Percentiles rank a stretch among this genome's conserved stretches.
Evolutionary conservation across 202 grass and related monocot species (phyloP).

Genomic region (Tripidium arundinaceum): DNA sequence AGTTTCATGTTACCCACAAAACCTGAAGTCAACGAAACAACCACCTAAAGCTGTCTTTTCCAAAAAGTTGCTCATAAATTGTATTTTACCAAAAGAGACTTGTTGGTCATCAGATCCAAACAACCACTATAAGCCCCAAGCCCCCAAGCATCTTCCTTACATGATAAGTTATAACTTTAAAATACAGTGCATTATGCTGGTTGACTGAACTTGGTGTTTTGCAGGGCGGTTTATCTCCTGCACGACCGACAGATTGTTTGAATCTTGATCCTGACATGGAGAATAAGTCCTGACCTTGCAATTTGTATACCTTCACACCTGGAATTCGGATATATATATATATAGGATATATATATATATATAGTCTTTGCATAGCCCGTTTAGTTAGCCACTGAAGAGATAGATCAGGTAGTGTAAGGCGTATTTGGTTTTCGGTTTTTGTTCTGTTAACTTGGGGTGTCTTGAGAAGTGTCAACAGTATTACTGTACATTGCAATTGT

Average conservation of each 20-base stretch:
- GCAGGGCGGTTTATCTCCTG: conserved; percentile 19
- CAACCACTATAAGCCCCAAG: not conserved
- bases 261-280: not conserved
- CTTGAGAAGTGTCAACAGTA: not conserved
- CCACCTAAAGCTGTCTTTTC: not conserved
- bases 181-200: not conserved
- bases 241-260: not conserved
- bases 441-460: not conserved
- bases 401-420: not conserved
- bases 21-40: not conserved
- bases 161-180: not conserved
- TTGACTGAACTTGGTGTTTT: not conserved
- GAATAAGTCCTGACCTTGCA: conserved; percentile 5
- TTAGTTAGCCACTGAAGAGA: not conserved
- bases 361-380: not conserved
- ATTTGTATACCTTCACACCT: not conserved
- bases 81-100: not conserved
- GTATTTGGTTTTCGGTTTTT: not conserved
- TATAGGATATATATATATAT: not conserved
- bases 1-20: not conserved
- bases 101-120: not conserved
- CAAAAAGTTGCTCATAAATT: not conserved
- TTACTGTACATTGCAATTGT: not conserved
- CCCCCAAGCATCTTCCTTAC: not conserved
- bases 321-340: not conserved